A percentile compares a stretch with the other conserved stretches of the same genome.
These are phyloP conservation scores for Tolypocladium amazonense DNA, from an alignment of 2,329 filamentous ascomycete genomes.

Conservation along the genomic window DNA sequence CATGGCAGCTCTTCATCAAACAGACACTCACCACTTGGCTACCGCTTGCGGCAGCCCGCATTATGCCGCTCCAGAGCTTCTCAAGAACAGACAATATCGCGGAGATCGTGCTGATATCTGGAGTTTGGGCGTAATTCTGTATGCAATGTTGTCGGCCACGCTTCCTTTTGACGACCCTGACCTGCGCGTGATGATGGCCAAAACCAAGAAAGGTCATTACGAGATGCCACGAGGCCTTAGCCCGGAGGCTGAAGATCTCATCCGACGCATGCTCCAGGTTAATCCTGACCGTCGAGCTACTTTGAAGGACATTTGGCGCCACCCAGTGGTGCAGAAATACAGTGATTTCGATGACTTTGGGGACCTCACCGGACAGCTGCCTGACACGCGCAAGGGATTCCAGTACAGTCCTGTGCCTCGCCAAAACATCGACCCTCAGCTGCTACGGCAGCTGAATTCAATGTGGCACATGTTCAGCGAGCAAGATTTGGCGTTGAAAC, in stretches of 20 bases:
- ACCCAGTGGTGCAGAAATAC: constrained; percentile 79
- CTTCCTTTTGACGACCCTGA: constrained; percentile 72
- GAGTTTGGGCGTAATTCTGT: constrained; percentile 87
- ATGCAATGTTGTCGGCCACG: constrained; percentile 71
- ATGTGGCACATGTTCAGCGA: constrained; percentile 84
- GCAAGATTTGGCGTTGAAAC: constrained; percentile 55
- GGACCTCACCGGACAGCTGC: constrained; percentile 39
- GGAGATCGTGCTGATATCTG: constrained; percentile 86
- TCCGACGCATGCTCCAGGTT: constrained; percentile 67
- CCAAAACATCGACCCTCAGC: constrained; percentile 67
- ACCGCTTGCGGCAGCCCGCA: constrained; percentile 95
- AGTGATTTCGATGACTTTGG: constrained; percentile 61
- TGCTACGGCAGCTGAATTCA: constrained; percentile 76
- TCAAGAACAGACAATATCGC: constrained; percentile 65
- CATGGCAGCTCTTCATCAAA: constrained; percentile 87
- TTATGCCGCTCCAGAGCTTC: constrained; percentile 89
- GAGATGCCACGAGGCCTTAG: constrained; percentile 53
- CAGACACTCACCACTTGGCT: constrained; percentile 63
- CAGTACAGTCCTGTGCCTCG: constrained; percentile 46
- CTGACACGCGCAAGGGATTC: constrained; percentile 50
- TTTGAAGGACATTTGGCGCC: constrained; percentile 73
- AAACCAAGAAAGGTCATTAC: constrained; percentile 50
- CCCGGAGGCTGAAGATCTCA: constrained; percentile 63
- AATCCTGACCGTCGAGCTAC: constrained; percentile 71
- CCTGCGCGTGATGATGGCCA: constrained; percentile 49